Conservation (phyloP, 352 stramenopile genomes). For the Heterotrichella gracilis region DNA sequence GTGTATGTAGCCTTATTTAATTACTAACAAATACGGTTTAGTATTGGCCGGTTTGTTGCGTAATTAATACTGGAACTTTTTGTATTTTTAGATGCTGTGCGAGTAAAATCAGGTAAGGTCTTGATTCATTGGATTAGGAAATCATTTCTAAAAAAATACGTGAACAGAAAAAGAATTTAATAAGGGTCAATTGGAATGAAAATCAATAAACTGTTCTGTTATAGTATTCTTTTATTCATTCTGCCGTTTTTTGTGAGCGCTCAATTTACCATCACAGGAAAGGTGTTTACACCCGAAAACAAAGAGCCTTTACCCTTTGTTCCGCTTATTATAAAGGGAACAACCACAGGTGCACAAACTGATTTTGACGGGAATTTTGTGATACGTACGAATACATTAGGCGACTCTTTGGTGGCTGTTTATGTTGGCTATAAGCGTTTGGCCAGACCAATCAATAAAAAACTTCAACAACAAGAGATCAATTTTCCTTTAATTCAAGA, state of each 20-base stretch:
- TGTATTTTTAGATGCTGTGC: too few species aligned
- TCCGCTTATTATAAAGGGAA: background rate
- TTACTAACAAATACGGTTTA: too few species aligned
- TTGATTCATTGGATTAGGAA: too few species aligned
- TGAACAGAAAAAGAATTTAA: too few species aligned
- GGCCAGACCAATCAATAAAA: background rate
- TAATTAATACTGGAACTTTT: too few species aligned
- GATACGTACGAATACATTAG: background rate
- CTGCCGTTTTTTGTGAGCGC: background rate
- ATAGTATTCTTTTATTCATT: background rate
- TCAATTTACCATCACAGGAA: background rate
- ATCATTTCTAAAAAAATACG: too few species aligned
- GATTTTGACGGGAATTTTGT: conserved; percentile 6
- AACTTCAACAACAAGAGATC: background rate
- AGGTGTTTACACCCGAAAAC: background rate
- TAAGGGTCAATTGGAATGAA: too few species aligned
- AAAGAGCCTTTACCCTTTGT: background rate
- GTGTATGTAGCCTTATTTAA: too few species aligned
- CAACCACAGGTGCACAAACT: background rate
- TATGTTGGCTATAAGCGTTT: background rate
- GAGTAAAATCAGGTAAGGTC: too few species aligned
- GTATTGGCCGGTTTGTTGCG: too few species aligned
- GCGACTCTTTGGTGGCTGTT: background rate
- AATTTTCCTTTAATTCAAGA: background rate
- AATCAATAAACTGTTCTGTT: too few species aligned